phyloP scores from a whole-genome alignment of 192 early-diverging fungal species.

The Thamnidium elegans region DNA sequence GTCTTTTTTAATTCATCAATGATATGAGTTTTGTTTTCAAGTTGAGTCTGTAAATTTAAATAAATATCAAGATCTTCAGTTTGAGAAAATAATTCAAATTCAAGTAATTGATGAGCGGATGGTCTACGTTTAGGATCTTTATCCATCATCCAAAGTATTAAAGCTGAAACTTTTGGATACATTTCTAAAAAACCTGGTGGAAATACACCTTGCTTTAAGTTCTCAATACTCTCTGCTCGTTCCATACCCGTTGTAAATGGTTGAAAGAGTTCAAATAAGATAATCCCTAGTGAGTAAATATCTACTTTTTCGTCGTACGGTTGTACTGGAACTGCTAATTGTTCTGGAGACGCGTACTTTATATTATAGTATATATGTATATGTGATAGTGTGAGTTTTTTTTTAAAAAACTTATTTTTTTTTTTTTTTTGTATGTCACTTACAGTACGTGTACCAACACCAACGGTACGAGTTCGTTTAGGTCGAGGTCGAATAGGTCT shows the following conservation, averaged over 20 bases:
- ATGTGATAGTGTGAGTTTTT: background rate
- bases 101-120: slow-evolving; percentile 63
- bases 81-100: slow-evolving; percentile 65
- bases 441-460: slow-evolving; percentile 76
- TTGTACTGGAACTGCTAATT: slow-evolving; percentile 51
- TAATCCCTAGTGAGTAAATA: slow-evolving; percentile 94
- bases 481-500: background rate
- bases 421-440: slow-evolving; percentile 11
- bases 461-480: slow-evolving; percentile 46
- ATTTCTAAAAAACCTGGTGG: slow-evolving; percentile 63
- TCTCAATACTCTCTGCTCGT: slow-evolving; percentile 64
- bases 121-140: slow-evolving; percentile 70
- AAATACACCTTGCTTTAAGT: slow-evolving; percentile 66
- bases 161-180: slow-evolving; percentile 76
- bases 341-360: slow-evolving; percentile 84
- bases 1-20: slow-evolving; percentile 48
- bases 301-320: slow-evolving; percentile 80
- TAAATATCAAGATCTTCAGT: slow-evolving; percentile 15
- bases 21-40: slow-evolving; percentile 22
- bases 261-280: slow-evolving; percentile 93
- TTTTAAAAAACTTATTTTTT: background rate
- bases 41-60: slow-evolving; percentile 8
- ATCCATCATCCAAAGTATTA: slow-evolving; percentile 83
- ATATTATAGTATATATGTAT: background rate
- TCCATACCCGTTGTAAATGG: slow-evolving; percentile 92